Evolutionary conservation across 192 early-diverging fungal species (phyloP).

Genomic region (Entophlyctis luteolus): DNA sequence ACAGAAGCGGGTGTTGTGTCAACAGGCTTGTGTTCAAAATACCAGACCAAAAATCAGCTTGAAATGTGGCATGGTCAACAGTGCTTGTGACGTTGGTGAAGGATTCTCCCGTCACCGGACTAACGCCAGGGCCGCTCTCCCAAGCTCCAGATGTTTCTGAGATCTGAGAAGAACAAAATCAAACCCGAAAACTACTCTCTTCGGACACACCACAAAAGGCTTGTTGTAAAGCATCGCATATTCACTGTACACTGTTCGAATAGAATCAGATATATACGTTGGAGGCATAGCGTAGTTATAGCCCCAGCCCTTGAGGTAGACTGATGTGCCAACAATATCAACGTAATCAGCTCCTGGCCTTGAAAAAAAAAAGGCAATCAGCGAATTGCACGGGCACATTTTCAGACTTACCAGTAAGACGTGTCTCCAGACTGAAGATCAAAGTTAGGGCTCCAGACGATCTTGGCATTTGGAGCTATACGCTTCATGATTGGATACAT

Average conservation of each 20-base stretch:
- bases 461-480: not conserved
- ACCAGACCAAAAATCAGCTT: conserved; percentile 3
- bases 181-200: too few relatives aligned
- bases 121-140: conserved; percentile 5
- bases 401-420: not conserved
- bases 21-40: conserved; percentile 2
- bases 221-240: conserved; percentile 3
- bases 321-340: conserved; percentile 6
- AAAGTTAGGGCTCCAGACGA: conserved; percentile 22
- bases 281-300: not conserved
- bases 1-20: not conserved
- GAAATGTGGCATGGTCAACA: not conserved
- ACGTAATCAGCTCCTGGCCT: conserved; percentile 18
- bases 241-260: not conserved
- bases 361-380: not conserved
- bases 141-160: conserved; percentile 18
- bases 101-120: not conserved
- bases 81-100: not conserved
- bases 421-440: conserved; percentile 3
- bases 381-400: too few relatives aligned
- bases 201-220: conserved; percentile 5
- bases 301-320: conserved; percentile 21
- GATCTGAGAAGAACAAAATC: conserved; percentile 20
- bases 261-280: not conserved
- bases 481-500: conserved; percentile 16